These are phyloP conservation scores for Picocystis salinarum DNA, from an alignment of 139 green algal genomes.

Conservation along the genomic window DNA sequence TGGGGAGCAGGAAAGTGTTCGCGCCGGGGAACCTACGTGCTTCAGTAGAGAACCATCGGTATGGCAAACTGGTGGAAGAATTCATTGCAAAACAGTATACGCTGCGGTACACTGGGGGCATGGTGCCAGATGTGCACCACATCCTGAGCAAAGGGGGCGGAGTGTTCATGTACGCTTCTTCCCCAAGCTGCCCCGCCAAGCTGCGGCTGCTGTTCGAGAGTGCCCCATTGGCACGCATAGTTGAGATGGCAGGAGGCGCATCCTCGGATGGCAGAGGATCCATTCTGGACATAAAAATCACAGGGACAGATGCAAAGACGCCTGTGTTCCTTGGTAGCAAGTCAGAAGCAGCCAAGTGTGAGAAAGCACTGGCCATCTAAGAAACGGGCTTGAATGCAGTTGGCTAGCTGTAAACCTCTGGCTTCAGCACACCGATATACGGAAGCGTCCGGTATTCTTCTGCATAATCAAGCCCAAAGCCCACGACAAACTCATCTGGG, in stretches of 20 bases:
- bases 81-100: slow-evolving; percentile 35
- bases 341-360: too few species aligned
- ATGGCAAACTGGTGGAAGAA: slow-evolving; percentile 28
- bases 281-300: slow-evolving; percentile 24
- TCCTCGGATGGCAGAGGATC: slow-evolving; percentile 20
- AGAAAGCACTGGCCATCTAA: too few species aligned
- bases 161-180: slow-evolving; percentile 61
- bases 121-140: slow-evolving; percentile 73
- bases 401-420: too few species aligned
- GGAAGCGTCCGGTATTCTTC: slow-evolving; percentile 50
- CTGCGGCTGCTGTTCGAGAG: slow-evolving; percentile 68
- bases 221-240: slow-evolving; percentile 42
- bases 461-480: slow-evolving; percentile 80
- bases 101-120: slow-evolving; percentile 47
- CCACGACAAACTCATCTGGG: slow-evolving; percentile 75
- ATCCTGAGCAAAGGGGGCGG: slow-evolving; percentile 61
- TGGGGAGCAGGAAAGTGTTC: slow-evolving; percentile 23
- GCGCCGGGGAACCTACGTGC: slow-evolving; percentile 59
- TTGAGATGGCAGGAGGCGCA: slow-evolving; percentile 50
- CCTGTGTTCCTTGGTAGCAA: too few species aligned
- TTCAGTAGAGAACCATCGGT: slow-evolving; percentile 26
- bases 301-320: too few species aligned
- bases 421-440: slow-evolving; percentile 59
- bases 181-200: slow-evolving; percentile 37
- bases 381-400: too few species aligned